Evolutionary conservation across 2,329 filamentous ascomycete genomes (phyloP).

Genomic region (Ophiostoma angusticollis): DNA sequence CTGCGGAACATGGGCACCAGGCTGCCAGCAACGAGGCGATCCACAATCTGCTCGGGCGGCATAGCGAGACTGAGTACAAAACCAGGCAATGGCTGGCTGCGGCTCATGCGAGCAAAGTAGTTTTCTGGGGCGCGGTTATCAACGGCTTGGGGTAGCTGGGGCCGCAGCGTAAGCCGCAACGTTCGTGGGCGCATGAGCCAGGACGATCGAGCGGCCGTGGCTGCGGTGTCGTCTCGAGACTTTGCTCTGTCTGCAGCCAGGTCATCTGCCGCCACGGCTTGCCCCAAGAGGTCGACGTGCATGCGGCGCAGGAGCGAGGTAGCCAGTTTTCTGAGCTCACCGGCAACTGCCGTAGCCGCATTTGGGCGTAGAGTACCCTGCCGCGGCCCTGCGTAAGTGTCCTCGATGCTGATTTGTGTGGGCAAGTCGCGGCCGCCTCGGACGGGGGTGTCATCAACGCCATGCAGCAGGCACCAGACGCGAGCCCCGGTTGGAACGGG

Average conservation of each 20-base stretch:
- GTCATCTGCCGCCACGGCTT: slow-evolving; percentile 22
- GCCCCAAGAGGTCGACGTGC: slow-evolving; percentile 59
- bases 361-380: slow-evolving; percentile 54
- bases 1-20: slow-evolving; percentile 15
- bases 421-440: slow-evolving; percentile 59
- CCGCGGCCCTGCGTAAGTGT: slow-evolving; percentile 62
- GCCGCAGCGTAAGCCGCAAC: slow-evolving; percentile 66
- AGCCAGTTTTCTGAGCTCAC: slow-evolving; percentile 56
- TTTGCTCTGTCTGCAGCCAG: too few species aligned
- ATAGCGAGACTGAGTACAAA: slow-evolving; percentile 54
- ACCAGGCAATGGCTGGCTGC: slow-evolving; percentile 46
- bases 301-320: slow-evolving; percentile 64
- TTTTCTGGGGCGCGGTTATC: slow-evolving; percentile 16
- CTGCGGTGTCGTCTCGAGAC: background rate
- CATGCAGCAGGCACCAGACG: slow-evolving; percentile 70
- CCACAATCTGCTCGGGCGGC: slow-evolving; percentile 7
- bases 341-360: slow-evolving; percentile 45
- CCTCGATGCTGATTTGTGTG: slow-evolving; percentile 86
- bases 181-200: slow-evolving; percentile 79
- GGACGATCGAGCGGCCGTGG: slow-evolving; percentile 10
- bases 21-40: slow-evolving; percentile 15
- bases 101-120: slow-evolving; percentile 59
- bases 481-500: slow-evolving; percentile 36
- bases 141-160: slow-evolving; percentile 18
- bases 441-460: slow-evolving; percentile 64